A percentile compares a stretch with the other conserved stretches of the same genome.
Conservation (phyloP, 164 flowering plant species). For the Piper longum region DNA sequence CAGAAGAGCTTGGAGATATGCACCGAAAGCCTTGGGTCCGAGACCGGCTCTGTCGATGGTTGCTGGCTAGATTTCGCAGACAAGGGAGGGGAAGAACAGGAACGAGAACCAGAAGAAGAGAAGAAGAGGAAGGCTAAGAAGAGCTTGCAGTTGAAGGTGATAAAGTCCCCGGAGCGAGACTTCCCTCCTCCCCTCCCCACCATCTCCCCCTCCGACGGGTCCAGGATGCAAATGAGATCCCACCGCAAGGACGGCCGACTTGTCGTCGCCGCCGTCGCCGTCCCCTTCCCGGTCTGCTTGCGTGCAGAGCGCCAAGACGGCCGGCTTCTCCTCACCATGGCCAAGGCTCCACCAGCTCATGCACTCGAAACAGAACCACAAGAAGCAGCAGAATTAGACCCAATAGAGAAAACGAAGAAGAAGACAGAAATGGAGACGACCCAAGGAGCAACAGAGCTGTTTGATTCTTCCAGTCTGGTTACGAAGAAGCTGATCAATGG, state of each 20-base stretch:
- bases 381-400: slow-evolving; percentile 8
- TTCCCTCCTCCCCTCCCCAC: slow-evolving; percentile 73
- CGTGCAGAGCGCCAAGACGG: slow-evolving; percentile 49
- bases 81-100: slow-evolving; percentile 21
- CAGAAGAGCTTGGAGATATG: slow-evolving; percentile 69
- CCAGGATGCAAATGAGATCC: slow-evolving; percentile 31
- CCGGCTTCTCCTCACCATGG: slow-evolving; percentile 38
- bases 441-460: not conserved
- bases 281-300: slow-evolving; percentile 28
- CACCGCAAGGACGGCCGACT: slow-evolving; percentile 50
- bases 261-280: slow-evolving; percentile 55
- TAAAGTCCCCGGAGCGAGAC: slow-evolving; percentile 13
- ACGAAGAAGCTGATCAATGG: slow-evolving; percentile 28
- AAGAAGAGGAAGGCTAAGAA: not conserved
- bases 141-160: not conserved
- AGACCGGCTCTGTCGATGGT: slow-evolving; percentile 63
- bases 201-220: slow-evolving; percentile 27
- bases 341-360: not conserved
- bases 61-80: slow-evolving; percentile 19
- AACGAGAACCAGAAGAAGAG: slow-evolving; percentile 1
- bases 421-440: not conserved
- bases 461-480: slow-evolving; percentile 16
- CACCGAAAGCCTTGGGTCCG: slow-evolving; percentile 90
- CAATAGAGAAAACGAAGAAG: slow-evolving; percentile 4
- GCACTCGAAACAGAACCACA: not conserved